These are phyloP conservation scores for Trichoderma reesei DNA, from an alignment of 495 filamentous ascomycete genomes.

Conservation along the genomic window DNA sequence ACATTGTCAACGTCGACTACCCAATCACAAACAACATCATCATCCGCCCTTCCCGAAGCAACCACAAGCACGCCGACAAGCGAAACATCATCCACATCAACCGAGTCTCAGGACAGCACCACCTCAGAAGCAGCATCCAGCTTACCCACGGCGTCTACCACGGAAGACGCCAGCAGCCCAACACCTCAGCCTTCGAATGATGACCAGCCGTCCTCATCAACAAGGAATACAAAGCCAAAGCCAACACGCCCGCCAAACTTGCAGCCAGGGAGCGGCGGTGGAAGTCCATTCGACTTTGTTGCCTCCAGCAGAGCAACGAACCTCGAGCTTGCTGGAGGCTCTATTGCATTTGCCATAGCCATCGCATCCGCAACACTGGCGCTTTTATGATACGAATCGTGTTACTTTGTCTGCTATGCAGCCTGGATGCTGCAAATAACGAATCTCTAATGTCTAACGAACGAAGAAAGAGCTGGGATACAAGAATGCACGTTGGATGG, in stretches of 20 bases:
- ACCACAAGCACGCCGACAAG: not conserved
- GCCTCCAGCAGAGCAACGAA: not conserved
- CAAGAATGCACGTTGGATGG: not conserved
- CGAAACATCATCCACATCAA: not conserved
- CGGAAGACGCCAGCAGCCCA: not conserved
- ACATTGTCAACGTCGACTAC: not conserved
- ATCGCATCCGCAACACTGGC: not conserved
- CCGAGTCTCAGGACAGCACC: not conserved
- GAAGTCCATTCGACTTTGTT: slow-evolving; percentile 1
- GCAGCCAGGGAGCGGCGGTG: not conserved
- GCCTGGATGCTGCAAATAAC: not conserved
- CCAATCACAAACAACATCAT: not conserved
- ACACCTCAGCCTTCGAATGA: not conserved
- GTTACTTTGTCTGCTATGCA: not conserved
- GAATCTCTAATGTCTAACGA: not conserved
- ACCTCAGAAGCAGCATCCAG: not conserved
- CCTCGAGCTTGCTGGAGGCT: not conserved
- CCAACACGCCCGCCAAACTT: not conserved
- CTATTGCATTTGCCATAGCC: not conserved
- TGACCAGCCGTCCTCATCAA: not conserved
- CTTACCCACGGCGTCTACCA: not conserved
- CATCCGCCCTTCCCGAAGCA: not conserved
- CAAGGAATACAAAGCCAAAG: not conserved
- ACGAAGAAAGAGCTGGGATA: not conserved
- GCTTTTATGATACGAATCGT: not conserved